These are phyloP conservation scores for Sporothrix mexicana DNA, from an alignment of 2,329 filamentous ascomycete species.

Conservation along the genomic window DNA sequence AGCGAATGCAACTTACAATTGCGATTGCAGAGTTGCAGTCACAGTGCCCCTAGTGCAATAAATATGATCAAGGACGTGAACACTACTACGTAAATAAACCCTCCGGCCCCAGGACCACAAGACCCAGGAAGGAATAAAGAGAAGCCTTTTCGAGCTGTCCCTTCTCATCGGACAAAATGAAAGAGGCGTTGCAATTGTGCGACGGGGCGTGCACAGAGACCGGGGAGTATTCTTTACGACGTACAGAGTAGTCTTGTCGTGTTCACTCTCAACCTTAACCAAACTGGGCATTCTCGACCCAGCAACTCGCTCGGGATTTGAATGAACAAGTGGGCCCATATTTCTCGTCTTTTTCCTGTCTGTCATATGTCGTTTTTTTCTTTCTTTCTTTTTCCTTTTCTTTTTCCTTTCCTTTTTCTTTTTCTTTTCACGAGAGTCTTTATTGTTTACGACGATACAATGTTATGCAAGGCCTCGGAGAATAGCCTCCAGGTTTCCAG, in stretches of 20 bases:
- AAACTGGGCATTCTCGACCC: too few species aligned
- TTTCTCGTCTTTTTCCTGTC: not conserved
- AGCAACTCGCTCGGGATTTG: not conserved
- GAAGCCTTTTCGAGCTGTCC: not conserved
- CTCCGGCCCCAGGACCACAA: not conserved
- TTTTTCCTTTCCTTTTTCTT: not conserved
- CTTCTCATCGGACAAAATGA: not conserved
- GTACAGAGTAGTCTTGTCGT: too few species aligned
- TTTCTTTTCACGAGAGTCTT: not conserved
- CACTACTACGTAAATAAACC: not conserved
- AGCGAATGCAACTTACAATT: constrained; percentile 3
- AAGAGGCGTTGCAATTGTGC: not conserved
- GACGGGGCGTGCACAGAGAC: not conserved
- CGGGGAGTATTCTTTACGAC: not conserved
- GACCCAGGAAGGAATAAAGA: not conserved
- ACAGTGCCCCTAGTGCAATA: not conserved
- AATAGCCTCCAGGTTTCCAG: not conserved
- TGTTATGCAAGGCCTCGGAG: not conserved
- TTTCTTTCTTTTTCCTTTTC: not conserved
- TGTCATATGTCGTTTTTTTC: not conserved
- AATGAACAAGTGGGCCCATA: not conserved
- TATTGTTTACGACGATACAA: not conserved
- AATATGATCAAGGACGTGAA: too few species aligned
- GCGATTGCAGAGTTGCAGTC: not conserved
- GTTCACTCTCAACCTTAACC: not conserved